These are phyloP conservation scores for Aspergillus udagawae DNA, from an alignment of 2,329 filamentous ascomycete genomes.

Conservation along the genomic window DNA sequence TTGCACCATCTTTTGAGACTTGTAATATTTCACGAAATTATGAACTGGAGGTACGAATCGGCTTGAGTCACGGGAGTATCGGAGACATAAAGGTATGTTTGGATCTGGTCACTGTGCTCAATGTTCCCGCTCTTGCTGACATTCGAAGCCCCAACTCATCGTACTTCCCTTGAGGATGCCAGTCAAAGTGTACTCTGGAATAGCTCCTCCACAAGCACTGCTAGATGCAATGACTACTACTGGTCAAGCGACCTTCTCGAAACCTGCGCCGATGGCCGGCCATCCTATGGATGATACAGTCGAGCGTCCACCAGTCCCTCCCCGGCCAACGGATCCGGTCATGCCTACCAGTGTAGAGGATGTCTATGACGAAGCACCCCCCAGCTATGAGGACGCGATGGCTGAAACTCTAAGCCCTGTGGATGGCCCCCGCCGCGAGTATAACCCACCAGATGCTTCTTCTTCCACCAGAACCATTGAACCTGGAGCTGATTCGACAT, in stretches of 20 bases:
- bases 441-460: conserved; percentile 41
- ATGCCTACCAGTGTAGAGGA: conserved; percentile 21
- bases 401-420: conserved; percentile 72
- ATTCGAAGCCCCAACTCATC: conserved; percentile 63
- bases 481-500: conserved; percentile 37
- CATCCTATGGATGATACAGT: conserved; percentile 18
- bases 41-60: conserved; percentile 76
- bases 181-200: conserved; percentile 81
- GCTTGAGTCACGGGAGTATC: conserved; percentile 67
- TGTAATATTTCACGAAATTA: conserved; percentile 84
- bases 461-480: conserved; percentile 26
- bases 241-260: conserved; percentile 20
- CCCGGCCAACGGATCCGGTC: conserved; percentile 30
- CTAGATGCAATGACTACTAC: conserved; percentile 58
- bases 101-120: neutral
- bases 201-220: conserved; percentile 73
- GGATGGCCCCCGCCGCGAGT: conserved; percentile 60
- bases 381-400: conserved; percentile 91
- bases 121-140: conserved; percentile 14
- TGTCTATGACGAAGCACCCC: conserved; percentile 69
- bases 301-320: conserved; percentile 38
- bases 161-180: conserved; percentile 74
- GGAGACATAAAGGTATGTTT: conserved; percentile 47
- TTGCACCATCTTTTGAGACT: conserved; percentile 80
- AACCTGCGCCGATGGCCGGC: conserved; percentile 15